Percentiles rank a stretch among this genome's conserved stretches.
Conservation (phyloP, 352 stramenopile species). For the Globisporangium paroecandrum region DNA sequence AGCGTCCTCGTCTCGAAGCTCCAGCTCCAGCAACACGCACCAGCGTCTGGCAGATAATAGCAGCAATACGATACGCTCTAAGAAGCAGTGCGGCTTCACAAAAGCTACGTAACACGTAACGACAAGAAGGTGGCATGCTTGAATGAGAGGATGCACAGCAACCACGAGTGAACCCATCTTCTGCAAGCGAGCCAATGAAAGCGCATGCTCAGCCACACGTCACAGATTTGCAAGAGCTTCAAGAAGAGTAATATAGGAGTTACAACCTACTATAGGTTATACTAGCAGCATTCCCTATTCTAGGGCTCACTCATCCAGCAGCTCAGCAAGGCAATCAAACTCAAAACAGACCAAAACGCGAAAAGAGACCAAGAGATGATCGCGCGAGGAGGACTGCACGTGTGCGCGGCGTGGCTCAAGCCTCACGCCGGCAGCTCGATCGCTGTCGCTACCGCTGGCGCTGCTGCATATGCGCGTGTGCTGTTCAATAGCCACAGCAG, state of each 20-base stretch:
- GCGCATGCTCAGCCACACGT: conserved; percentile 17
- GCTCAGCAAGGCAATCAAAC: not conserved
- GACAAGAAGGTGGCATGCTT: not conserved
- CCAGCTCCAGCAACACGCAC: conserved; percentile 20
- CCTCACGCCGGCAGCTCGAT: not conserved
- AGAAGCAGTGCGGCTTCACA: too few relatives aligned
- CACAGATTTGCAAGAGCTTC: conserved; percentile 16
- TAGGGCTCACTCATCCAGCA: too few relatives aligned
- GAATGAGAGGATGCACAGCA: not conserved
- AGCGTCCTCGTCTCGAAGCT: conserved; percentile 53
- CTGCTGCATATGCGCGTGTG: too few relatives aligned
- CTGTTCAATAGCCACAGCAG: conserved; percentile 32
- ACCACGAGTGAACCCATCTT: not conserved
- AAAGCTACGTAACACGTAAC: too few relatives aligned
- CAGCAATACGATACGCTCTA: too few relatives aligned
- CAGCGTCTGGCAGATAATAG: not conserved
- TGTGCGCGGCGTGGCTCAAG: not conserved
- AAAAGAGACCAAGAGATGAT: not conserved
- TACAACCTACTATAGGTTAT: too few relatives aligned
- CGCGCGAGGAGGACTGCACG: not conserved
- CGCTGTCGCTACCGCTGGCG: not conserved
- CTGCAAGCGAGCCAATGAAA: not conserved
- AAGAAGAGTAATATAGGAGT: not conserved
- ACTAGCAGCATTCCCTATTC: too few relatives aligned
- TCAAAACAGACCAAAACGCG: not conserved